These are phyloP conservation scores for Huntiella omanensis DNA, from an alignment of 2,329 filamentous ascomycete genomes.

Conservation along the genomic window DNA sequence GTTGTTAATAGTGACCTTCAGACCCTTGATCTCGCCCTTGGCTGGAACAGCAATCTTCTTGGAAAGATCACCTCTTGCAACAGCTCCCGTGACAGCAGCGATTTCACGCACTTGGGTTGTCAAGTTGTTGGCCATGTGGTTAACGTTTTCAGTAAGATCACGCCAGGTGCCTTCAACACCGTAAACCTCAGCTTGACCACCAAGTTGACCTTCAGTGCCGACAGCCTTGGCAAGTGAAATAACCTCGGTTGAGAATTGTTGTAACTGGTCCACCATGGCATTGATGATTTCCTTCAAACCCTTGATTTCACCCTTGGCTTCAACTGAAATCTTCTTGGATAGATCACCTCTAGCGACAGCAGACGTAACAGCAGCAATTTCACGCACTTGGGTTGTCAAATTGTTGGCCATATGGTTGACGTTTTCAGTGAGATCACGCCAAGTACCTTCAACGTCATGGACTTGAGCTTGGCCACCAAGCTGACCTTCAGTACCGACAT, in stretches of 20 bases:
- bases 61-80: constrained; percentile 84
- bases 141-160: too few relatives aligned
- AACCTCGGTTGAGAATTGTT: constrained; percentile 47
- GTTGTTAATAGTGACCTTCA: constrained; percentile 95
- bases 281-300: constrained; percentile 79
- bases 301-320: constrained; percentile 85
- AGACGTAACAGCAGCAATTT: constrained; percentile 43
- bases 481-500: too few relatives aligned
- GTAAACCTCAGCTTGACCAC: constrained; percentile 61
- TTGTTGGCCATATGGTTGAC: constrained; percentile 25
- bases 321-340: constrained; percentile 49
- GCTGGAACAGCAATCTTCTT: constrained; percentile 95
- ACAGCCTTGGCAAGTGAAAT: constrained; percentile 92
- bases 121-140: constrained; percentile 11
- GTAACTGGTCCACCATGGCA: too few relatives aligned
- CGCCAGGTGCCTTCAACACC: too few relatives aligned
- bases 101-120: constrained; percentile 96
- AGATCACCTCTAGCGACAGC: constrained; percentile 28
- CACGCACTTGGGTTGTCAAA: constrained; percentile 86
- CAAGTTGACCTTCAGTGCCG: constrained; percentile 95
- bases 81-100: constrained; percentile 89
- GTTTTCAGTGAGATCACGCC: too few relatives aligned
- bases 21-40: constrained; percentile 94
- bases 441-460: constrained; percentile 41
- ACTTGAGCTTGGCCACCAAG: constrained; percentile 36